Conservation (phyloP, 139 green algal genomes). For the Chlorella ohadii region DNA sequence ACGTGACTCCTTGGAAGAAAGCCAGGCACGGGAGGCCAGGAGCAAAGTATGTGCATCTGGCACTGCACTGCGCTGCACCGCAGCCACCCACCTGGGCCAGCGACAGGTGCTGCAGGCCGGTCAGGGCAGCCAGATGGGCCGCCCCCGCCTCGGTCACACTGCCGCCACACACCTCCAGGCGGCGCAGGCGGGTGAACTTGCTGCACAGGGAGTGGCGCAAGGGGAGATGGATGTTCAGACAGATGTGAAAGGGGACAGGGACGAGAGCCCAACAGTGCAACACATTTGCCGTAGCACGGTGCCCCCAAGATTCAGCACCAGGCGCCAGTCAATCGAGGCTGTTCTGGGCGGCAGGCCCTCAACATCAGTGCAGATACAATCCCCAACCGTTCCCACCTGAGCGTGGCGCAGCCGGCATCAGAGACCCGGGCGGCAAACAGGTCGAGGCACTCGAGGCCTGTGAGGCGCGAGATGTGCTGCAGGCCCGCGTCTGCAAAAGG, state of each 20-base stretch:
- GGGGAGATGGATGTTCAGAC: neutral
- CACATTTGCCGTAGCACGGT: too few species aligned
- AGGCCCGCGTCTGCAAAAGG: conserved; percentile 42
- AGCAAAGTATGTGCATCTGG: too few species aligned
- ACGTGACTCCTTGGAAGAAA: too few species aligned
- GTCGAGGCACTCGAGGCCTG: conserved; percentile 56
- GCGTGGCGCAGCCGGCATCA: conserved; percentile 46
- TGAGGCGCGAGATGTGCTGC: conserved; percentile 38
- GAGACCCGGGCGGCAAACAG: conserved; percentile 57
- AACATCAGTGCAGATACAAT: too few species aligned
- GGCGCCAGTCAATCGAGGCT: too few species aligned
- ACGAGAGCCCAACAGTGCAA: too few species aligned
- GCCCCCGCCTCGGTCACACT: conserved; percentile 41
- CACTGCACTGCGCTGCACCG: neutral
- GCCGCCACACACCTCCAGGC: conserved; percentile 49
- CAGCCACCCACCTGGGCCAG: conserved; percentile 15
- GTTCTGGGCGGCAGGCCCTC: too few species aligned
- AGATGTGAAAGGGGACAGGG: neutral
- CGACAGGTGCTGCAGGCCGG: conserved; percentile 34
- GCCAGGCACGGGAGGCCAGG: too few species aligned
- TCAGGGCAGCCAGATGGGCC: conserved; percentile 4
- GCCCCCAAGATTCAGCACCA: too few species aligned
- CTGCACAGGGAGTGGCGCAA: neutral
- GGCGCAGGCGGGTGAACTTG: conserved; percentile 34
- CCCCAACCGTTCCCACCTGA: too few species aligned